A percentile compares a stretch with the other conserved stretches of the same genome.
phyloP scores from a whole-genome alignment of 345 rosid species.

The Passiflora organensis region DNA sequence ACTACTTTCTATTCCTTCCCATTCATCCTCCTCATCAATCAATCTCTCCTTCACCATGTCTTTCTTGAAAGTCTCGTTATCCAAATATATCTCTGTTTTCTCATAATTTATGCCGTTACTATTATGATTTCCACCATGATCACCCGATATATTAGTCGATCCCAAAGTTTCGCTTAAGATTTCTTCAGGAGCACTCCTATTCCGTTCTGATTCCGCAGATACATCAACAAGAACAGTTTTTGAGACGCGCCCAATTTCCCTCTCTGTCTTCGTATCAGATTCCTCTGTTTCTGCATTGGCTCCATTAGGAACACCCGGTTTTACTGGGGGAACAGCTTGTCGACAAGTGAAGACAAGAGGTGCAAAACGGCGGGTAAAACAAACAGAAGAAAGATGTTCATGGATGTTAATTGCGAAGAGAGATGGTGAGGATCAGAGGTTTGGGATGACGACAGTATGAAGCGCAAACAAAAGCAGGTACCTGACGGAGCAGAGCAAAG shows the following conservation, averaged over 20 bases:
- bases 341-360: constrained; percentile 16
- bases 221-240: constrained; percentile 12
- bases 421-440: not conserved
- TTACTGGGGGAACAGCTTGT: constrained; percentile 18
- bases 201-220: constrained; percentile 5
- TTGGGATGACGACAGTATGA: not conserved
- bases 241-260: constrained; percentile 17
- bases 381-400: constrained; percentile 27
- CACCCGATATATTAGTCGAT: not conserved
- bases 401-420: constrained; percentile 4
- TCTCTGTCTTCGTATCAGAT: constrained; percentile 1
- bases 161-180: not conserved
- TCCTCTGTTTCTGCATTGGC: constrained; percentile 2
- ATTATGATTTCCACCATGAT: not conserved
- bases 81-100: constrained; percentile 8
- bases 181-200: not conserved
- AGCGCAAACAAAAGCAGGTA: constrained; percentile 2
- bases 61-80: not conserved
- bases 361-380: constrained; percentile 12
- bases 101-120: not conserved
- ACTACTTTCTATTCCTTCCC: constrained; percentile 51
- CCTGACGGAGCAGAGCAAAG: not conserved
- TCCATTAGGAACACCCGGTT: constrained; percentile 2
- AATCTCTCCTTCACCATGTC: constrained; percentile 10
- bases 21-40: constrained; percentile 35